A percentile compares a stretch with the other conserved stretches of the same genome.
phyloP scores from a whole-genome alignment of 495 filamentous ascomycete genomes.

The Cryomyces minteri region DNA sequence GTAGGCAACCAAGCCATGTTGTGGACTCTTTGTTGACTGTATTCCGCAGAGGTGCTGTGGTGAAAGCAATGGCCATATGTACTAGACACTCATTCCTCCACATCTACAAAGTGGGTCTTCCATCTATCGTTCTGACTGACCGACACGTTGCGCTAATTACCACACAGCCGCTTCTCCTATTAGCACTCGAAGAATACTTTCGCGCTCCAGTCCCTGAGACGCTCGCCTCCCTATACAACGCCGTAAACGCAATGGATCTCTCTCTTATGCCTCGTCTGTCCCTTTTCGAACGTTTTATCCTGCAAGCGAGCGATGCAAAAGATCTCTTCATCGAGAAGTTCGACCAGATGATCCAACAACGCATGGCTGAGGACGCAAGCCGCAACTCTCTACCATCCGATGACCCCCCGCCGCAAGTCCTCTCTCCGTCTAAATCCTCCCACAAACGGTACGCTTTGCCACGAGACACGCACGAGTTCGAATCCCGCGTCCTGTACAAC shows the following conservation, averaged over 20 bases:
- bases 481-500: conserved; percentile 86
- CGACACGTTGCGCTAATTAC: conserved; percentile 4
- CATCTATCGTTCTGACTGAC: conserved; percentile 5
- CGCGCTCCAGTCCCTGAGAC: conserved; percentile 80
- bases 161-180: conserved; percentile 65
- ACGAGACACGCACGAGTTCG: conserved; percentile 92
- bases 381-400: conserved; percentile 9
- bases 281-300: conserved; percentile 63
- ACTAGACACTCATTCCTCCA: conserved; percentile 96
- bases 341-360: conserved; percentile 73
- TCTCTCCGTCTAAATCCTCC: conserved; percentile 2
- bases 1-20: not conserved
- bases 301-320: conserved; percentile 81
- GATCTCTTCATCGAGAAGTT: conserved; percentile 98
- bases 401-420: conserved; percentile 15
- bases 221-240: conserved; percentile 72
- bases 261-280: conserved; percentile 81
- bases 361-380: conserved; percentile 28
- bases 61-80: conserved; percentile 99
- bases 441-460: conserved; percentile 37
- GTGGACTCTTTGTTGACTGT: conserved; percentile 2
- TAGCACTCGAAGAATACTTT: conserved; percentile 97
- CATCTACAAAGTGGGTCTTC: conserved; percentile 67
- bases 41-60: conserved; percentile 58
- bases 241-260: conserved; percentile 92